Evolutionary conservation across 352 stramenopile species (phyloP), one percentile per base, ranked within the genome.

Genomic region (Phytophthora capsici): DNA sequence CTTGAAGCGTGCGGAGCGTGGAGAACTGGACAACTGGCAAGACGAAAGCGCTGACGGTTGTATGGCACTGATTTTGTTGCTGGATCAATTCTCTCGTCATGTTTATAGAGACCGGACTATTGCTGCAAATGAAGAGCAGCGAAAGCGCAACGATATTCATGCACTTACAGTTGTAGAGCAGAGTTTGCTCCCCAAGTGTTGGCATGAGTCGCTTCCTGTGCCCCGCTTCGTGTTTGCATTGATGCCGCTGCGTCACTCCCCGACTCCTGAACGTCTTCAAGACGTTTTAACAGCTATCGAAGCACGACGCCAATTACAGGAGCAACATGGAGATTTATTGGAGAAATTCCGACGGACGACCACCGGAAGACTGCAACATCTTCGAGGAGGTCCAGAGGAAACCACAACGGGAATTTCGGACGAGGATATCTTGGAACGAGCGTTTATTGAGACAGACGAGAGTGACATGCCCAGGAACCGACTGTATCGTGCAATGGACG

Each of bases 11-110:
- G 84, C 80, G 1, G 80, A 88, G 65, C 56, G 47, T 17, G 49
- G 60, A 41, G 74, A 90, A 52, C 73, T 92, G 45, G 62, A 78
- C 23, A 43, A 47, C 14, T 95, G 86, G 86, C 67, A 73, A 12
- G 20, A 52, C 2, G 16, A 56, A 2, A 58, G 65, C 10, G 71
- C 61, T 2, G 65, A 83, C 38, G 55, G 66, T 37, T 82, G 81
- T 52, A 76, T 97, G 45, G 88, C 88, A 48, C 72, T 96, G 1
- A 86, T 97, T 32, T 58, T 97, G 41, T 30, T 97, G 26, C 58
- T 97, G 16, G 91, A 97, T 63, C 91, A 97, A 63, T 89, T 96
- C 64, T 93, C 88, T 20, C 75, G 89, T 1, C 89, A 96, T 57
- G 65, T 95, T 9, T 89, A 91, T 56, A 80, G 89, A 40, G 49